Evolutionary conservation across 805 yeast genomes (phyloP).

Genomic region (Barnettozyma californica): DNA sequence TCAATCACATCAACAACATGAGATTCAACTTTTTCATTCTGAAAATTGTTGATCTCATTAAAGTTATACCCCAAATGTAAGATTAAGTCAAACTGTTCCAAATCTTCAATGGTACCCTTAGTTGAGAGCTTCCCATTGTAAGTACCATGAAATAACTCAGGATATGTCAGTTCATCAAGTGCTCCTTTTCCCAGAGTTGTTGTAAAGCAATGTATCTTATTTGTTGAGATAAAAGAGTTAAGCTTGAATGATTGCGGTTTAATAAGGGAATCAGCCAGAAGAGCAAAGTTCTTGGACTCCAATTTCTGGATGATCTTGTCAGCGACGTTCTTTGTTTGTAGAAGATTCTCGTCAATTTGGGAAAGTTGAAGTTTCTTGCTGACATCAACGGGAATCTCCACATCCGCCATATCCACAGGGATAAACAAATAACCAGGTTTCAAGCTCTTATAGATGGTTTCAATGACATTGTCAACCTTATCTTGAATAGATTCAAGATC

Average conservation of each 20-base stretch:
- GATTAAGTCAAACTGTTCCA: slow-evolving; percentile 52
- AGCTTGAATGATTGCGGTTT: slow-evolving; percentile 37
- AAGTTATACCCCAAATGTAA: slow-evolving; percentile 61
- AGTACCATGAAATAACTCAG: slow-evolving; percentile 57
- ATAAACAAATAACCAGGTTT: slow-evolving; percentile 70
- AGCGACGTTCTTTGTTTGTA: slow-evolving; percentile 32
- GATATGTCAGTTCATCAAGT: slow-evolving; percentile 36
- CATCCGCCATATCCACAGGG: slow-evolving; percentile 56
- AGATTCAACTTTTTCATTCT: slow-evolving; percentile 6
- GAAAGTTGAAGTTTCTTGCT: slow-evolving; percentile 22
- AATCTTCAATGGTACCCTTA: slow-evolving; percentile 38
- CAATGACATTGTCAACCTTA: slow-evolving; percentile 56
- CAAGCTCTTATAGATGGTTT: slow-evolving; percentile 40
- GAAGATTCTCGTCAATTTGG: slow-evolving; percentile 18
- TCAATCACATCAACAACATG: slow-evolving; percentile 18
- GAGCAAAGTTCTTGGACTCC: slow-evolving; percentile 50
- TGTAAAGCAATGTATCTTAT: slow-evolving; percentile 23
- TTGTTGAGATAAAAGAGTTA: slow-evolving; percentile 37
- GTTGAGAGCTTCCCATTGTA: slow-evolving; percentile 57
- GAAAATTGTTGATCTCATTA: slow-evolving; percentile 49
- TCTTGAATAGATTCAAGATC: slow-evolving; percentile 48
- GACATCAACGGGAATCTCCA: slow-evolving; percentile 28
- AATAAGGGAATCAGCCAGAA: slow-evolving; percentile 68
- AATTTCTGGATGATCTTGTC: slow-evolving; percentile 42
- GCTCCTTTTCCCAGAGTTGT: slow-evolving; percentile 15